These are phyloP conservation scores for Alternaria postmessia DNA, from an alignment of 2,329 filamentous ascomycete species.

Conservation along the genomic window DNA sequence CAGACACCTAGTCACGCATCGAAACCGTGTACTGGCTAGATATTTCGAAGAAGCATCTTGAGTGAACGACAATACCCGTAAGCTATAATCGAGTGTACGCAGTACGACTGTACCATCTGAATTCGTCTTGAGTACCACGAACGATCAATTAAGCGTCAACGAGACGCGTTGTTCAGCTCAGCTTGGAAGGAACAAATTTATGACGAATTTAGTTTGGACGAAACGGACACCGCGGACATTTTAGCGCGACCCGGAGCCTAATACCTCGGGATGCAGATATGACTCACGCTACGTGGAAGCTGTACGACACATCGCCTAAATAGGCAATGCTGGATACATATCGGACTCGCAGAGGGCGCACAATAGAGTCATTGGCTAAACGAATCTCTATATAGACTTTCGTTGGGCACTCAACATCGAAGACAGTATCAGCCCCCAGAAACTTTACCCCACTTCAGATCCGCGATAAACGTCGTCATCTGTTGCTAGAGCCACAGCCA, in stretches of 20 bases:
- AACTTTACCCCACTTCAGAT: conserved; percentile 7
- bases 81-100: not conserved
- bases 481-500: not conserved
- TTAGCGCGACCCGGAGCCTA: conserved; percentile 18
- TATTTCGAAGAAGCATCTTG: conserved; percentile 55
- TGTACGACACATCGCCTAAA: conserved; percentile 41
- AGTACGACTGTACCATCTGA: not conserved
- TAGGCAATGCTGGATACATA: conserved; percentile 19
- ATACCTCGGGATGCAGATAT: conserved; percentile 27
- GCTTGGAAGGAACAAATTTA: not conserved
- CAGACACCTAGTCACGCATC: conserved; percentile 71
- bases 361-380: conserved; percentile 24
- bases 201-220: conserved; percentile 3
- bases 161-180: not conserved
- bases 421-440: conserved; percentile 15
- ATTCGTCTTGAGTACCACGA: not conserved
- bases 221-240: conserved; percentile 11
- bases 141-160: not conserved
- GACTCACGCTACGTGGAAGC: conserved; percentile 39
- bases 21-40: conserved; percentile 62
- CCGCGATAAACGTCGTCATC: not conserved
- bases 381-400: conserved; percentile 23
- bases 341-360: conserved; percentile 29
- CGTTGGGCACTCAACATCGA: conserved; percentile 19
- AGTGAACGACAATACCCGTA: not conserved